A percentile compares a stretch with the other conserved stretches of the same genome.
phyloP scores from a whole-genome alignment of 257 asterid species.

The Ligustrum vulgare region DNA sequence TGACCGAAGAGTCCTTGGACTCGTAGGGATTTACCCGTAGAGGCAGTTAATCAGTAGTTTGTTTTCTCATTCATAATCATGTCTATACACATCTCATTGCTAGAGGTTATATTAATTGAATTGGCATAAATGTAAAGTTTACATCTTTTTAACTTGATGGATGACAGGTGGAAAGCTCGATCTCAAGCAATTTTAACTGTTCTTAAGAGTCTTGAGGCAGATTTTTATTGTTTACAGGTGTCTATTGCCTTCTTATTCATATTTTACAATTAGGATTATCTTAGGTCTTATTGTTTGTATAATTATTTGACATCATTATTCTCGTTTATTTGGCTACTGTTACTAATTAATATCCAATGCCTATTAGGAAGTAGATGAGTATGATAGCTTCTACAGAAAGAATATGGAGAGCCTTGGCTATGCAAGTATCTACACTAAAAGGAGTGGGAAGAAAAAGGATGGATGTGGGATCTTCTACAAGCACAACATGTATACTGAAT shows the following conservation, averaged over 20 bases:
- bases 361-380: slow-evolving; percentile 86
- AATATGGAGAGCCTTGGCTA: slow-evolving; percentile 81
- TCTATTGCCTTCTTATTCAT: slow-evolving; percentile 14
- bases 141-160: slow-evolving; percentile 4
- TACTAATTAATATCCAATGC: slow-evolving; percentile 18
- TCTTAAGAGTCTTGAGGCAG: slow-evolving; percentile 70
- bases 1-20: too few species aligned
- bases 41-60: neutral
- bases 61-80: neutral
- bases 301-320: slow-evolving; percentile 8
- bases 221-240: slow-evolving; percentile 92
- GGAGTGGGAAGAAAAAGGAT: slow-evolving; percentile 88
- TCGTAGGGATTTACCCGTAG: too few species aligned
- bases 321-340: neutral
- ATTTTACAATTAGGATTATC: neutral
- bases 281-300: neutral
- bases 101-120: neutral
- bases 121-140: neutral
- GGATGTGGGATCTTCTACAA: slow-evolving; percentile 92
- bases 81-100: neutral
- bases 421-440: slow-evolving; percentile 71
- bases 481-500: slow-evolving; percentile 48
- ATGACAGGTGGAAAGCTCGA: slow-evolving; percentile 90
- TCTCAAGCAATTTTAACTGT: slow-evolving; percentile 66
- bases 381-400: slow-evolving; percentile 72